These are phyloP conservation scores for Lasiosphaeria miniovina DNA, from an alignment of 495 filamentous ascomycete species.

Conservation along the genomic window DNA sequence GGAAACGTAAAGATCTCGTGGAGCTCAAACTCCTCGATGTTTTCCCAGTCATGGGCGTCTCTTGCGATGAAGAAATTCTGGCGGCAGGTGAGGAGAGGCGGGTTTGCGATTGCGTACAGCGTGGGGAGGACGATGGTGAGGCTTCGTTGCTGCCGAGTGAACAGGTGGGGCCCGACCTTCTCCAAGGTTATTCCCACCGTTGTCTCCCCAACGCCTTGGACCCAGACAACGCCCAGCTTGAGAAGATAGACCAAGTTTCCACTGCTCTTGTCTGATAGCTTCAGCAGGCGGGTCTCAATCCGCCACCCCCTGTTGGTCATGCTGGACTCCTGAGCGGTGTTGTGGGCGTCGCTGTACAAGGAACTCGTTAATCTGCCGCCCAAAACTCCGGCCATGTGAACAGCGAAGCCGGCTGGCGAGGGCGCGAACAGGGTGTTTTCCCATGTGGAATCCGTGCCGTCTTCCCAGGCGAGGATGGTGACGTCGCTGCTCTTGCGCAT, in stretches of 20 bases:
- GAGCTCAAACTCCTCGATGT: neutral
- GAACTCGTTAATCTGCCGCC: neutral
- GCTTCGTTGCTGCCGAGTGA: neutral
- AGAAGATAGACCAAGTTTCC: neutral
- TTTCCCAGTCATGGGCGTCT: neutral
- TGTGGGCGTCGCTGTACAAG: neutral
- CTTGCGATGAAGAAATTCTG: neutral
- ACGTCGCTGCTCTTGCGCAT: constrained; percentile 18
- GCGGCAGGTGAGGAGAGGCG: neutral
- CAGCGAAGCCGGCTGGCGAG: neutral
- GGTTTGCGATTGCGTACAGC: neutral
- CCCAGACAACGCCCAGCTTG: neutral
- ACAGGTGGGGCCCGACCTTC: neutral
- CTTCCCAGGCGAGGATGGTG: constrained; percentile 23
- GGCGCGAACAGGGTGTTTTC: neutral
- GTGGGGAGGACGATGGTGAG: neutral
- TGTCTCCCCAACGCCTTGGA: too few relatives aligned
- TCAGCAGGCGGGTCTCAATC: neutral
- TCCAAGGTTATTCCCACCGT: neutral
- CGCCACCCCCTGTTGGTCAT: neutral
- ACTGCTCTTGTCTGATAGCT: neutral
- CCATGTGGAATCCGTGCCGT: neutral
- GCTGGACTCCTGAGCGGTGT: neutral
- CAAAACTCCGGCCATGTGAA: neutral
- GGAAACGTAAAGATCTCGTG: neutral